Conservation (phyloP, 495 filamentous ascomycete genomes). For the Hyaloscypha bicolor region DNA sequence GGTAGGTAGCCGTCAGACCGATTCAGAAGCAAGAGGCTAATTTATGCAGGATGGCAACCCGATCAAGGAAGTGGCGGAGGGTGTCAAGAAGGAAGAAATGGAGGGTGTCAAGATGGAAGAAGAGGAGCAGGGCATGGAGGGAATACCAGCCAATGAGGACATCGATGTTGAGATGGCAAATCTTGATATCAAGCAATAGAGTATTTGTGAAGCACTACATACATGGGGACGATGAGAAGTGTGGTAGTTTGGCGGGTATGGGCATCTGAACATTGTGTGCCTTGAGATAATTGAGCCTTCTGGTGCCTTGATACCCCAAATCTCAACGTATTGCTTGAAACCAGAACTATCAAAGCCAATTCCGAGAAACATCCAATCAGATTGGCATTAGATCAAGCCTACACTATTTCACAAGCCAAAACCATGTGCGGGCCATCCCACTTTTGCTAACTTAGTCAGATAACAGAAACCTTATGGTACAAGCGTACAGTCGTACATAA, state of each 20-base stretch:
- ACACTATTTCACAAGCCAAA: not conserved
- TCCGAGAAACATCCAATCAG: too few species aligned
- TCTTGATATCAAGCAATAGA: not conserved
- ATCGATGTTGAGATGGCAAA: not conserved
- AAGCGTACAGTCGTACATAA: not conserved
- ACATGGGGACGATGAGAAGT: too few species aligned
- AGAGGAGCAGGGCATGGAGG: not conserved
- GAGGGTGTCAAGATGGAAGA: not conserved
- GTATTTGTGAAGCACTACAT: not conserved
- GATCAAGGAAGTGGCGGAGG: not conserved
- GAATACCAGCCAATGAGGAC: not conserved
- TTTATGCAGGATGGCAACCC: not conserved
- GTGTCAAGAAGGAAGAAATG: not conserved
- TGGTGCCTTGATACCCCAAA: too few species aligned
- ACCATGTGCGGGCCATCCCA: not conserved
- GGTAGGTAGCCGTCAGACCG: not conserved
- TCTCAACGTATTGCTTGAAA: too few species aligned
- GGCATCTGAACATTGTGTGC: too few species aligned
- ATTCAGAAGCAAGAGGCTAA: not conserved
- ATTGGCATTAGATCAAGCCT: too few species aligned
- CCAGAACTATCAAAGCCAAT: too few species aligned
- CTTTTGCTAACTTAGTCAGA: not conserved
- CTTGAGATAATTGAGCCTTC: too few species aligned
- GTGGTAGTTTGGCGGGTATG: too few species aligned
- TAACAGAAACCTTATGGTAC: not conserved